phyloP scores from a whole-genome alignment of 257 asterid species.

The Hygrophila difformis region DNA sequence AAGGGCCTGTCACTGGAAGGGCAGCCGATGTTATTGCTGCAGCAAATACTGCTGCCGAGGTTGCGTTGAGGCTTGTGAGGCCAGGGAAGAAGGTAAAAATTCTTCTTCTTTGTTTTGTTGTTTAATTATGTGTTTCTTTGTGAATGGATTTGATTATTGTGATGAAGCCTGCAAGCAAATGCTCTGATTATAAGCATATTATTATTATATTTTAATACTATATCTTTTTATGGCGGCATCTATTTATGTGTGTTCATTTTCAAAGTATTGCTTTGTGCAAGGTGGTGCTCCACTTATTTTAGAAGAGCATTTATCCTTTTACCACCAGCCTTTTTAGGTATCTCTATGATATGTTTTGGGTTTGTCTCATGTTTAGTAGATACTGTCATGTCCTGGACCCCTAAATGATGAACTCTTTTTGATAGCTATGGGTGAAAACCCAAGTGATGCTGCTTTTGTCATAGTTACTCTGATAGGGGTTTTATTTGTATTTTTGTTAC shows the following conservation, averaged over 20 bases:
- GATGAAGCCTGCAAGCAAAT: background rate
- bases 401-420: slow-evolving; percentile 24
- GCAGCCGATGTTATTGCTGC: slow-evolving; percentile 91
- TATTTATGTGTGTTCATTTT: too few relatives aligned
- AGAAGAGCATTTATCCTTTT: too few relatives aligned
- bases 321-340: too few relatives aligned
- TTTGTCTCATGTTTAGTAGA: background rate
- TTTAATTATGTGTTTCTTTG: too few relatives aligned
- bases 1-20: slow-evolving; percentile 81
- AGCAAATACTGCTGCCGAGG: slow-evolving; percentile 94
- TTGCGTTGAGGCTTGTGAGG: slow-evolving; percentile 82
- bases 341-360: too few relatives aligned
- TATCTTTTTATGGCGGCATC: too few relatives aligned
- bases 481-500: too few relatives aligned
- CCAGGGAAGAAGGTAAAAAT: slow-evolving; percentile 89
- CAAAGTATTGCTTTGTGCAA: too few relatives aligned
- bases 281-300: too few relatives aligned
- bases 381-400: slow-evolving; percentile 6
- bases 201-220: too few relatives aligned
- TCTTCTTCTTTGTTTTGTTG: background rate
- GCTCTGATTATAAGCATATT: too few relatives aligned
- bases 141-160: too few relatives aligned
- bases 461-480: slow-evolving; percentile 48
- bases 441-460: slow-evolving; percentile 34
- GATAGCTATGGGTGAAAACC: slow-evolving; percentile 28